A percentile compares a stretch with the other conserved stretches of the same genome.
phyloP scores from a whole-genome alignment of 208 protist species.

The Leishmania guyanensis region DNA sequence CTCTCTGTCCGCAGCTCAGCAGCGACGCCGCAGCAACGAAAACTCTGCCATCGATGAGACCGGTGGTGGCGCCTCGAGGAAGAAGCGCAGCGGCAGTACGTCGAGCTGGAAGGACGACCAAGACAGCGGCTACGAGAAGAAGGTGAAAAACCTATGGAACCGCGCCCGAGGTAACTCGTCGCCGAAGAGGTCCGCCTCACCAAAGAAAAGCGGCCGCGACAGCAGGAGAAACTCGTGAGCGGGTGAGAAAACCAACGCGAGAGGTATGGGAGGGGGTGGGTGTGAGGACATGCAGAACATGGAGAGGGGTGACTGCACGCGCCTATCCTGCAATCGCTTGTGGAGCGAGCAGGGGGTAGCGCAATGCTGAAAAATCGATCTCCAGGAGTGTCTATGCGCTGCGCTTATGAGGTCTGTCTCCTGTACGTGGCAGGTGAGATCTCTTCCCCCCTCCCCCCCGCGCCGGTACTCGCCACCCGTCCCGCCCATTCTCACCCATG shows the following conservation, averaged over 20 bases:
- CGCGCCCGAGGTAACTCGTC: constrained; percentile 24
- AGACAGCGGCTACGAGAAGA: constrained; percentile 23
- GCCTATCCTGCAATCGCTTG: background rate
- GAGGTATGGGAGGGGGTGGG: background rate
- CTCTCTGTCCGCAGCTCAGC: background rate
- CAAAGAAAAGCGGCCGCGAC: constrained; percentile 10
- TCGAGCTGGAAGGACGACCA: constrained; percentile 1
- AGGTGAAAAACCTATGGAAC: constrained; percentile 33
- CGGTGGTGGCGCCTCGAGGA: constrained; percentile 8
- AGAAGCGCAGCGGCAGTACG: constrained; percentile 1
- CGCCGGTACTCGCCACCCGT: background rate
- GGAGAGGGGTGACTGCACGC: background rate
- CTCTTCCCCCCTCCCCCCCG: background rate
- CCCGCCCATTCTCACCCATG: background rate
- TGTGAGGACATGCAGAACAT: background rate
- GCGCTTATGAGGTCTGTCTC: background rate
- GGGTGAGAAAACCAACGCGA: constrained; percentile 18
- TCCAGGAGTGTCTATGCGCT: background rate
- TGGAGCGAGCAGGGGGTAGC: background rate
- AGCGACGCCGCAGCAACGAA: background rate
- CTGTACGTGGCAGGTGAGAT: background rate
- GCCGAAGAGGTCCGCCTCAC: background rate
- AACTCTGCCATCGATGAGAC: background rate
- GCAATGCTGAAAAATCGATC: background rate
- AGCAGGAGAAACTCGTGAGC: constrained; percentile 14